Percentiles rank a stretch among this genome's conserved stretches.
These are phyloP conservation scores for Aspergillus fischeri DNA, from an alignment of 2,329 filamentous ascomycete genomes.

Conservation along the genomic window DNA sequence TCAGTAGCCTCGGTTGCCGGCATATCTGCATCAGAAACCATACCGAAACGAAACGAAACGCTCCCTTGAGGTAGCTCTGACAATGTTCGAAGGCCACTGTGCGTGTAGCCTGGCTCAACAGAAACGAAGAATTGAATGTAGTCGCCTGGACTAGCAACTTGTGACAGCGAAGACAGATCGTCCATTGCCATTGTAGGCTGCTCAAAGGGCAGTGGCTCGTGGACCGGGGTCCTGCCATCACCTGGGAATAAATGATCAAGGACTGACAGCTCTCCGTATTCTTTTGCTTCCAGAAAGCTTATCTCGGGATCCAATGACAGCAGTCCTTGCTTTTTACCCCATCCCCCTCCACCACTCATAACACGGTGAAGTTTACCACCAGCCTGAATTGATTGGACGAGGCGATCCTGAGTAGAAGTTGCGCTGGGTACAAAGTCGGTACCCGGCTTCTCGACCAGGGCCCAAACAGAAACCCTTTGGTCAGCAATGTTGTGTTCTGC, in stretches of 20 bases:
- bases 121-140: slow-evolving; percentile 41
- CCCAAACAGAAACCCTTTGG: slow-evolving; percentile 40
- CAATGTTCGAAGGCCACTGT: background rate
- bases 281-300: slow-evolving; percentile 21
- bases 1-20: background rate
- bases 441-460: slow-evolving; percentile 32
- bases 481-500: slow-evolving; percentile 34
- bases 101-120: slow-evolving; percentile 15
- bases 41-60: slow-evolving; percentile 30
- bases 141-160: slow-evolving; percentile 35
- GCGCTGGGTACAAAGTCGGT: slow-evolving; percentile 6
- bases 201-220: slow-evolving; percentile 19
- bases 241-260: slow-evolving; percentile 25
- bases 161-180: slow-evolving; percentile 36
- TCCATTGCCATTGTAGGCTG: slow-evolving; percentile 19
- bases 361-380: slow-evolving; percentile 40
- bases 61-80: slow-evolving; percentile 1
- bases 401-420: slow-evolving; percentile 15
- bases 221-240: background rate
- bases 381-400: slow-evolving; percentile 24
- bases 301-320: slow-evolving; percentile 41
- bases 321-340: slow-evolving; percentile 44
- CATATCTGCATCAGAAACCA: slow-evolving; percentile 26
- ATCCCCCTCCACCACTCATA: slow-evolving; percentile 42
- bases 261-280: slow-evolving; percentile 10